A percentile compares a stretch with the other conserved stretches of the same genome.
Conservation (phyloP, 495 filamentous ascomycete genomes). For the Neohortaea acidophila region DNA sequence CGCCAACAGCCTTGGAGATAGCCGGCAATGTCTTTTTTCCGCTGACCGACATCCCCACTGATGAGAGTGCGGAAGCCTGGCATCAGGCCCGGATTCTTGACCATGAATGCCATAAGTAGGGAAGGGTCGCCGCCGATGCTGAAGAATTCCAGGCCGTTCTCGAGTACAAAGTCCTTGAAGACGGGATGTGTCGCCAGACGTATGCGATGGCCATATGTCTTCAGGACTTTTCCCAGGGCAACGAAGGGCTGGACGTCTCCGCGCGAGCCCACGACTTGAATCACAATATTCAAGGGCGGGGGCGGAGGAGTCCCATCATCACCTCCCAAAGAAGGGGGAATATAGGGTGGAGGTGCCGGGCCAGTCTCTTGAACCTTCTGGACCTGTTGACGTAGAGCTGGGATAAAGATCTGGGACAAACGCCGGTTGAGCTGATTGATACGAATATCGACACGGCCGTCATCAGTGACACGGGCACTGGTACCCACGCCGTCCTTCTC, state of each 20-base stretch:
- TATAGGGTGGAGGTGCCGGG: slow-evolving; percentile 40
- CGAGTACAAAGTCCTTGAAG: slow-evolving; percentile 52
- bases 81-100: slow-evolving; percentile 68
- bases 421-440: slow-evolving; percentile 50
- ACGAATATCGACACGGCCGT: slow-evolving; percentile 62
- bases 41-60: slow-evolving; percentile 49
- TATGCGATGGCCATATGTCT: slow-evolving; percentile 56
- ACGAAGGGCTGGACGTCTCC: slow-evolving; percentile 72
- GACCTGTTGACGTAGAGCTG: slow-evolving; percentile 47
- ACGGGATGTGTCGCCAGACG: slow-evolving; percentile 60
- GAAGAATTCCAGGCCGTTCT: slow-evolving; percentile 66
- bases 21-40: slow-evolving; percentile 50
- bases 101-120: slow-evolving; percentile 76
- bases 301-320: slow-evolving; percentile 42
- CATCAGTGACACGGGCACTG: slow-evolving; percentile 39
- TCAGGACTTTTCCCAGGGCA: slow-evolving; percentile 47
- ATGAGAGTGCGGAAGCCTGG: slow-evolving; percentile 51
- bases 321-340: slow-evolving; percentile 45
- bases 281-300: slow-evolving; percentile 52
- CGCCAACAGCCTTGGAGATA: slow-evolving; percentile 69
- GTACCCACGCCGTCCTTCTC: slow-evolving; percentile 40
- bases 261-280: slow-evolving; percentile 63
- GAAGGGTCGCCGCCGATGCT: slow-evolving; percentile 63
- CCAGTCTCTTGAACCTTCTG: slow-evolving; percentile 29
- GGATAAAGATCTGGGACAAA: slow-evolving; percentile 49